Conservation (phyloP, 2,329 filamentous ascomycete genomes). For the Dothistroma septosporum region DNA sequence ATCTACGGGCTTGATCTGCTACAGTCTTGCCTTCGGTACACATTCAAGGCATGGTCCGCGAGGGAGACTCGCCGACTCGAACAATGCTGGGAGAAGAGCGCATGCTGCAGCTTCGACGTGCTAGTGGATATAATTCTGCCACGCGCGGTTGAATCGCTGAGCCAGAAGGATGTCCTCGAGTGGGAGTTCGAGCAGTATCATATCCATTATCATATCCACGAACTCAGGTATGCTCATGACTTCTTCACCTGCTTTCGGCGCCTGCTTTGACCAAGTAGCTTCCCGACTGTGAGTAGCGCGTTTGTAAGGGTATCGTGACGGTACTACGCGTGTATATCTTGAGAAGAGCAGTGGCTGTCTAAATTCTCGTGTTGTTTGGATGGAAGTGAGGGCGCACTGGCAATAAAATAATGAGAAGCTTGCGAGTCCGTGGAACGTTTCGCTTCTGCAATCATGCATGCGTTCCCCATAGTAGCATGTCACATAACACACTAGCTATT, state of each 20-base stretch:
- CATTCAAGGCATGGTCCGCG: too few species aligned
- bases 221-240: neutral
- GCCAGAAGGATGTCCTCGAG: neutral
- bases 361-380: neutral
- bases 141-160: neutral
- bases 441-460: neutral
- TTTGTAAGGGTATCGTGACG: neutral
- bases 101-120: neutral
- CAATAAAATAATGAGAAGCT: neutral
- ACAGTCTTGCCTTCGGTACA: too few species aligned
- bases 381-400: neutral
- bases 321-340: neutral
- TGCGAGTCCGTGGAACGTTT: neutral
- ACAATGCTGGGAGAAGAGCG: neutral
- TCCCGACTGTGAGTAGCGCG: neutral
- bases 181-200: neutral
- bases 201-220: too few species aligned
- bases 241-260: neutral
- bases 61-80: neutral
- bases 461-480: neutral
- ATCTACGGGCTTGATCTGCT: too few species aligned
- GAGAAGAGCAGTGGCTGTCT: neutral
- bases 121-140: neutral
- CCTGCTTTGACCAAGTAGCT: neutral
- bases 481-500: neutral